Percentiles rank a stretch among this genome's conserved stretches.
Evolutionary conservation across 2,329 filamentous ascomycete species (phyloP).

Genomic region (Colletotrichum magnum): DNA sequence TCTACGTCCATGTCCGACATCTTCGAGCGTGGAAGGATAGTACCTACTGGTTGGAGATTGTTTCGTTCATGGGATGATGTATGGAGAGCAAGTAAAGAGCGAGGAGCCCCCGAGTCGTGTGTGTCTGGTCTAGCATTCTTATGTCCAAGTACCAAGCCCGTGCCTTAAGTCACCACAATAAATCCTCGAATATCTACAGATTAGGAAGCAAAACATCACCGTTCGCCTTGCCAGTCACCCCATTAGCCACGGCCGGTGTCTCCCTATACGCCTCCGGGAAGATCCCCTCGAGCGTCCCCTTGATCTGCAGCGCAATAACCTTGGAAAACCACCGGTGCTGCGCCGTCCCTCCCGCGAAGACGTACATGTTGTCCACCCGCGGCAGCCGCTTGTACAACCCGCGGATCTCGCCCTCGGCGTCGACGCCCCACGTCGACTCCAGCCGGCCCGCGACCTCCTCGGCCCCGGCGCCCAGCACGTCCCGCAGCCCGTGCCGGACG

Average conservation of each 20-base stretch:
- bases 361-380: slow-evolving; percentile 52
- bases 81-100: neutral
- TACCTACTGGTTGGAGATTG: neutral
- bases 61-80: neutral
- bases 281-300: slow-evolving; percentile 50
- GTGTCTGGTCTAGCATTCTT: neutral
- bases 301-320: slow-evolving; percentile 52
- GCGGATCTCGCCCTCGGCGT: slow-evolving; percentile 58
- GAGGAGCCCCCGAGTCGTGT: neutral
- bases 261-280: slow-evolving; percentile 45
- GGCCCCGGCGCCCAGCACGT: slow-evolving; percentile 47
- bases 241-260: neutral
- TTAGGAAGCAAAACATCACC: slow-evolving; percentile 1
- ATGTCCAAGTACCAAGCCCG: neutral
- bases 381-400: slow-evolving; percentile 56
- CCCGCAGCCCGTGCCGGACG: slow-evolving; percentile 45
- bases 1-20: neutral
- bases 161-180: neutral
- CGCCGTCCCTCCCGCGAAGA: slow-evolving; percentile 50
- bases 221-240: neutral
- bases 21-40: neutral
- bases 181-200: neutral
- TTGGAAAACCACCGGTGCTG: slow-evolving; percentile 53
- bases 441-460: slow-evolving; percentile 47
- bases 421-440: slow-evolving; percentile 58